Evolutionary conservation across 768 basidiomycete species (phyloP), one percentile per base, ranked within the genome.

Genomic region (Lactifluus echinatus): DNA sequence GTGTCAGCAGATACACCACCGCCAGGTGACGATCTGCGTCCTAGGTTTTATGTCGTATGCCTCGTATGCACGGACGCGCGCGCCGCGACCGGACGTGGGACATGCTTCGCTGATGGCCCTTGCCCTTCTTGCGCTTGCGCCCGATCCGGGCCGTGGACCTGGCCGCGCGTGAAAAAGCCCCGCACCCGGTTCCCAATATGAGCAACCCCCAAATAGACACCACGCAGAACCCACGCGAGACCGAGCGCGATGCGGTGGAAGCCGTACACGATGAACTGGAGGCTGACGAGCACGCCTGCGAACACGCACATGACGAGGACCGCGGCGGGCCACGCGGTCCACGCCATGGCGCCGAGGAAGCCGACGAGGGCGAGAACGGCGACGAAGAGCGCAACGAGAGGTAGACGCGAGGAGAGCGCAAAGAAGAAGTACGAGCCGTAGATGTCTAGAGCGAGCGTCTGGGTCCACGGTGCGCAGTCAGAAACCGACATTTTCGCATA

Each of bases 341-440:
- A 87, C 3, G 85, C 83, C 7, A 87, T 80, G 24, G 80, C 66
- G 8, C 76, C 72, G 24, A 88, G 68, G 70, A 87, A 88, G 1
- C 66, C 61, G 73, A 83, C 81, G 8, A 89, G 74, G 1, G 82
- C 72, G n/a, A 78, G 43, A 0, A 79, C 74, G 11, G 84, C 79
- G 29, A 74, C 56, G 53, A 84, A 74, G 73, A 83, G 79, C 66
- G 82, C 81, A 7, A 87, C 60, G 0, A 79, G 76, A 0, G 86
- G 87, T 12, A 86, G 70, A 21, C 85, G 78, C 6, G 85, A 75
- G 1, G 82, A 80, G 14, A 89, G 74, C 28, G 81, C 74, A 67
- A 89, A 89, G 72, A 86, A 87, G 55, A 85, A 73, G 67, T 84
- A 84, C 10, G 76, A 75, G 23, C 72, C 74, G 60, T 80, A 84